Evolutionary conservation across 164 flowering plant species (phyloP).

Genomic region (Umbilicus rupestris): DNA sequence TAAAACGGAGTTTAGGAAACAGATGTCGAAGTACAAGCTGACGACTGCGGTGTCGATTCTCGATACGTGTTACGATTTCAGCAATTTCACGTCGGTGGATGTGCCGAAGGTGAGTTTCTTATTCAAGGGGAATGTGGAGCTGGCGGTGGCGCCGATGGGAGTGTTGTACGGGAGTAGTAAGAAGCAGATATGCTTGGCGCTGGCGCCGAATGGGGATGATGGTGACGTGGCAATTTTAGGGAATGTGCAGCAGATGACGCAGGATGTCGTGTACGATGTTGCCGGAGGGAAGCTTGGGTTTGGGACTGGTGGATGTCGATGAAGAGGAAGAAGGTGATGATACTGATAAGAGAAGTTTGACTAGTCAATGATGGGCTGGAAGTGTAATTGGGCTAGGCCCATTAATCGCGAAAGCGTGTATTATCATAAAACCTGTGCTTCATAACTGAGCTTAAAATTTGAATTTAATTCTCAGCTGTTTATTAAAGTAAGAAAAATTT

Average conservation of each 20-base stretch:
- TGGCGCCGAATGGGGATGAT: conserved; percentile 22
- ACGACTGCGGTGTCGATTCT: conserved; percentile 31
- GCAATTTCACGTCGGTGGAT: background rate
- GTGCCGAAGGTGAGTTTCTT: conserved; percentile 22
- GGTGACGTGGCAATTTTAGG: conserved; percentile 25
- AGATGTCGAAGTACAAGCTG: conserved; percentile 38
- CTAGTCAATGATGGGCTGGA: too few species aligned
- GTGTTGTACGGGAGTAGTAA: conserved; percentile 10
- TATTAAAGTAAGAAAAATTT: too few species aligned
- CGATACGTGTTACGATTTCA: conserved; percentile 61
- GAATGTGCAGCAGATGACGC: conserved; percentile 35
- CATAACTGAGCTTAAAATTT: too few species aligned
- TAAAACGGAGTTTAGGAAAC: conserved; percentile 23
- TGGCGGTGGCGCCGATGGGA: conserved; percentile 13
- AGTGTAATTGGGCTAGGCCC: too few species aligned
- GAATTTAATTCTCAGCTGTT: too few species aligned
- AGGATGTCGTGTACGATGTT: conserved; percentile 32
- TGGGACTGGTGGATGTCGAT: conserved; percentile 18
- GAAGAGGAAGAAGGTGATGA: too few species aligned
- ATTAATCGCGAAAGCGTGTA: too few species aligned
- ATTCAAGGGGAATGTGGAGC: conserved; percentile 13
- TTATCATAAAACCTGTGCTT: too few species aligned
- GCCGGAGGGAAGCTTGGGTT: conserved; percentile 32
- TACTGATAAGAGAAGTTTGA: too few species aligned
- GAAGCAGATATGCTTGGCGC: conserved; percentile 19